Base-by-base conservation (phyloP, 208 protist species). In the Phytomonas sp. region DNA sequence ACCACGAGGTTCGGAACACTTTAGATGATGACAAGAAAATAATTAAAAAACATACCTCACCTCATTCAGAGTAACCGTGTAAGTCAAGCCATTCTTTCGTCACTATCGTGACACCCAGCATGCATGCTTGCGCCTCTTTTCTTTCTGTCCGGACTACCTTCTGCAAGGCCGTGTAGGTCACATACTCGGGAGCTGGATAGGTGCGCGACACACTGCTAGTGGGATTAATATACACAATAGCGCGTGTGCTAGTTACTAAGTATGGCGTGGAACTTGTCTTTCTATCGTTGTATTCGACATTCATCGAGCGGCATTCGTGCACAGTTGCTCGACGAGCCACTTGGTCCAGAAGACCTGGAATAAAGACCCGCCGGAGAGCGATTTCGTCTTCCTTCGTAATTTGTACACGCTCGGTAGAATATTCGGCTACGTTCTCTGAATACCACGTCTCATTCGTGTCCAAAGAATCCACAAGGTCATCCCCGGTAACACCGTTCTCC, bases 91-190 rank as follows among this genome's bases (percentile, higher is more conserved):
- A 97, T 68, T 96, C 90, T 17, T 82, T 82, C 36, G 81, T 84
- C 32, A 96, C 88, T 56, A 95, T 85, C 29, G 93, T 97, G 46
- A 95, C 77, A 34, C 91, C 90, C 46, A 93, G 70, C 93, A 97
- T 97, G 73, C 86, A 85, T 17, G 89, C 92, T 65, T 84, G 74
- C n/a, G 82, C 67, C 0, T 78, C 70, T 59, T 92, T 89, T n/a
- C 74, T 85, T 65, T 94, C 91, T n/a, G 81, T 85, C 33, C 88
- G 88, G 30, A 77, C 73, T 33, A 84, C 80, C 63, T 82, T 80
- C 74, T 96, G 88, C 34, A 97, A 71, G 40, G 85, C 82, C 13
- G 70, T 78, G 80, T 90, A 97, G 5, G 84, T 88, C 31, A 97
- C 80, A 59, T 83, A 96, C 78, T 97, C 91, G 0, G 93, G 93